Base-by-base conservation (phyloP, 2,329 filamentous ascomycete genomes). In the Epichloe elymi region DNA sequence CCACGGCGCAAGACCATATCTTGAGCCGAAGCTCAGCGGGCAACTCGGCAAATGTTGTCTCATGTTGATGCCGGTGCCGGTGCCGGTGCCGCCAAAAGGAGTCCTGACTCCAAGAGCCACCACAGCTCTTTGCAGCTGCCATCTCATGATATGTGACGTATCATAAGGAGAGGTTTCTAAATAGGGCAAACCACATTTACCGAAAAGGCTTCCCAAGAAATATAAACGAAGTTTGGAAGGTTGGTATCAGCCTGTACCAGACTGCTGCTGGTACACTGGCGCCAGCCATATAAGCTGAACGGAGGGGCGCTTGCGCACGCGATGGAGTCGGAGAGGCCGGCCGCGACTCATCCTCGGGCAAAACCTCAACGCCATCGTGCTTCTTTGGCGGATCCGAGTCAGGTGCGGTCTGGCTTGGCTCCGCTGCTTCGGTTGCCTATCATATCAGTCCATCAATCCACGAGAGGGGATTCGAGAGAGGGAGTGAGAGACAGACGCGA, bases 11-110 rank as follows among this genome's bases (percentile, higher is more conserved):
- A 30, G 59, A 61, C 66, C 66, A 68, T 54, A 69, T 65, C 55
- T 66, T 66, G 47, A 68, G 60, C 26, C 66, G 65, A 46, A 69
- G 60, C 55, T 69, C 67, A 10, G 64, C 52, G 3, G 67, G 67
- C 10, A 69, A 58, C 35, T 58, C 61, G 45, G 53, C 48, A 48
- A 67, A 66, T 51, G 50, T 57, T 44, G 56, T 44, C 35, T 36
- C 37, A 17, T 35, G 20, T 15, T 17, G 35, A 44, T 41, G 12
- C 20, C 17, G 37, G 15, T 43, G 30, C 20, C 17, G 37, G 15
- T 43, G 30, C 23, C 2, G 23, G 8, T 4, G 44, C 30, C 33
- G 44, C 17, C 26, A 17, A 23, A 23, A 30, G 39, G 39, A 39
- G 37, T 42, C 30, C 30, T 45, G 7, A 46, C 49, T 46, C 23